A percentile compares a stretch with the other conserved stretches of the same genome.
These are phyloP conservation scores for Dichomitus squalens DNA, from an alignment of 1,284 basidiomycete genomes.

Conservation along the genomic window DNA sequence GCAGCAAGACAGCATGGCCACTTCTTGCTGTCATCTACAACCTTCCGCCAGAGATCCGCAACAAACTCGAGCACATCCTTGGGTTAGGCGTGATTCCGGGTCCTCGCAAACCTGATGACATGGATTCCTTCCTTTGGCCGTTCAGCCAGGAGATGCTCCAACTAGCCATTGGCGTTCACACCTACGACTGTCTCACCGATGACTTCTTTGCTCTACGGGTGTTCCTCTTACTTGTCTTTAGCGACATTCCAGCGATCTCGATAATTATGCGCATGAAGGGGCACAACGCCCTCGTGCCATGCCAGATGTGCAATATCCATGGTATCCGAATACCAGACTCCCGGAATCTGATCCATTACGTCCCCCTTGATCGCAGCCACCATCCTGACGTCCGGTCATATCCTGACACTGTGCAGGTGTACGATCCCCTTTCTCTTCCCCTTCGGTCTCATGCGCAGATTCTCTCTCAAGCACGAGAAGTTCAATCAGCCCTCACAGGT, in stretches of 20 bases:
- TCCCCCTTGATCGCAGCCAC: slow-evolving; percentile 32
- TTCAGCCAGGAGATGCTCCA: slow-evolving; percentile 39
- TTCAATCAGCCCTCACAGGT: slow-evolving; percentile 31
- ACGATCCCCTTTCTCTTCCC: slow-evolving; percentile 40
- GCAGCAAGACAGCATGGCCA: slow-evolving; percentile 43
- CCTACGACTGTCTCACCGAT: slow-evolving; percentile 34
- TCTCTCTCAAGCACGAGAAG: slow-evolving; percentile 34
- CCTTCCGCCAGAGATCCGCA: slow-evolving; percentile 37
- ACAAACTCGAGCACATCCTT: slow-evolving; percentile 36
- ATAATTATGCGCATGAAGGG: slow-evolving; percentile 51
- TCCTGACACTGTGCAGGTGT: slow-evolving; percentile 18
- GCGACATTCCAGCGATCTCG: slow-evolving; percentile 49
- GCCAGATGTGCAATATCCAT: slow-evolving; percentile 45
- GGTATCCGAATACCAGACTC: slow-evolving; percentile 35
- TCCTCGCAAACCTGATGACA: slow-evolving; percentile 43
- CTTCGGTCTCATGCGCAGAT: slow-evolving; percentile 39
- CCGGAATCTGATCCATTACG: slow-evolving; percentile 31
- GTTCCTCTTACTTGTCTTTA: slow-evolving; percentile 42
- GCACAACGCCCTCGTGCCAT: slow-evolving; percentile 45
- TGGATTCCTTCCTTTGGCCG: slow-evolving; percentile 45
- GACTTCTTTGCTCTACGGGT: slow-evolving; percentile 39
- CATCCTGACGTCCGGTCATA: slow-evolving; percentile 6
- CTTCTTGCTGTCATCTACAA: slow-evolving; percentile 44
- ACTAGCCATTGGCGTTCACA: slow-evolving; percentile 37
- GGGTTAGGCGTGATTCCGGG: slow-evolving; percentile 46